Conservation (phyloP, 805 yeast genomes). For the Candida rishiriensis region DNA sequence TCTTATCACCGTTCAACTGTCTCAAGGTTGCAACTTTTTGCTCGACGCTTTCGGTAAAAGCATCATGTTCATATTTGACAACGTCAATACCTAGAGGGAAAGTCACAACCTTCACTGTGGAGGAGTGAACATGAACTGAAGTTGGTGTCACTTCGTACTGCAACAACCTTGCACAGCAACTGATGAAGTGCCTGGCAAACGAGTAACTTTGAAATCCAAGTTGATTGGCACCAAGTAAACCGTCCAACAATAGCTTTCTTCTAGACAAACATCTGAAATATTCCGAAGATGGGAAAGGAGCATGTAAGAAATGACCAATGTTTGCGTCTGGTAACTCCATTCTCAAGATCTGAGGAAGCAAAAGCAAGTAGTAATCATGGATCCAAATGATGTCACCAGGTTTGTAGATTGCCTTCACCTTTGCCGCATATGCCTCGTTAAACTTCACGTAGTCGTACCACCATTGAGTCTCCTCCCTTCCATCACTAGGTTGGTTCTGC, state of each 20-base stretch:
- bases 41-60: conserved; percentile 47
- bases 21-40: conserved; percentile 62
- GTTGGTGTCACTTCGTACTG: conserved; percentile 70
- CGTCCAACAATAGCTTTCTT: conserved; percentile 78
- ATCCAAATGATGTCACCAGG: conserved; percentile 93
- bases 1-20: conserved; percentile 57
- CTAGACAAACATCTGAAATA: conserved; percentile 86
- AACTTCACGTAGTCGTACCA: conserved; percentile 89
- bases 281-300: conserved; percentile 95
- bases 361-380: conserved; percentile 81
- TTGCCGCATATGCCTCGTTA: conserved; percentile 86
- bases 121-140: conserved; percentile 69
- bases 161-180: conserved; percentile 81
- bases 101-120: conserved; percentile 66
- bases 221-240: conserved; percentile 85
- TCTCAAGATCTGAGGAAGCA: conserved; percentile 79
- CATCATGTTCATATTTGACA: conserved; percentile 58
- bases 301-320: conserved; percentile 77
- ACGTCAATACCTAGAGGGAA: conserved; percentile 91
- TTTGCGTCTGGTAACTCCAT: conserved; percentile 69
- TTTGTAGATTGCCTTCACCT: conserved; percentile 63
- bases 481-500: conserved; percentile 68
- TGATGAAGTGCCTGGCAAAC: conserved; percentile 85
- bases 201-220: conserved; percentile 83
- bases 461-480: conserved; percentile 59